Base-by-base conservation (phyloP, 306 rosid genomes). In the Cicer arietinum region DNA sequence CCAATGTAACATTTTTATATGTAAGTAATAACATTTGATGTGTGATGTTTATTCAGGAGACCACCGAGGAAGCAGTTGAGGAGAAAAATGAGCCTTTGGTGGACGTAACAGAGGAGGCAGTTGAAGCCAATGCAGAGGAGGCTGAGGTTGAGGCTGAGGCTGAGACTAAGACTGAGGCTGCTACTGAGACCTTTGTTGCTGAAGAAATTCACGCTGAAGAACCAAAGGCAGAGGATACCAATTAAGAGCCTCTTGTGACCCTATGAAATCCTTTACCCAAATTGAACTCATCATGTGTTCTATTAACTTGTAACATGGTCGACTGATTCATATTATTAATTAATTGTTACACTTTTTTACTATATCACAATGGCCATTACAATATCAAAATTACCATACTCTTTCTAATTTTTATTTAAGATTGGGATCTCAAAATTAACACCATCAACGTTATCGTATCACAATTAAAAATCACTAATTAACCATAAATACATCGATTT, bases 51-150 rank as follows among this genome's bases (percentile, higher is more conserved):
- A 18, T 45, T 58, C 68, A 86, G 85, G 90, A 70, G 77, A 80
- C 30, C 6, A 43, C 7, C 51, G 48, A 63, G 1, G 83, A 61
- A 14, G 86, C 43, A 42, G 85, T 30, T 42, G 84, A 80, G 13
- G 80, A 80, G 65, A 70, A 79, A 53, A 82, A 85, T 6, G 88
- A 77, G 46, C n/a, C 89, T 9, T 68, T 82, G 86, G 66, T 86
- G 64, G 89, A 80, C 7, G 20, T 67, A 42, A 46, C 82, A 53
- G 77, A 11, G 40, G 87, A 74, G 25, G 41, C 13, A 0, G 77
- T 44, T 17, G 83, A 68, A 80, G 73, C 75, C 58, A 77, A 73
- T 58, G 20, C 18, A 12, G 72, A 67, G 47, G 45, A 71, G 63
- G 81, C 69, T 76, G 82, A 69, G 77, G 81, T 37, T 53, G 66